These are phyloP conservation scores for Fonsecaea erecta DNA, from an alignment of 2,329 filamentous ascomycete species.

Conservation along the genomic window DNA sequence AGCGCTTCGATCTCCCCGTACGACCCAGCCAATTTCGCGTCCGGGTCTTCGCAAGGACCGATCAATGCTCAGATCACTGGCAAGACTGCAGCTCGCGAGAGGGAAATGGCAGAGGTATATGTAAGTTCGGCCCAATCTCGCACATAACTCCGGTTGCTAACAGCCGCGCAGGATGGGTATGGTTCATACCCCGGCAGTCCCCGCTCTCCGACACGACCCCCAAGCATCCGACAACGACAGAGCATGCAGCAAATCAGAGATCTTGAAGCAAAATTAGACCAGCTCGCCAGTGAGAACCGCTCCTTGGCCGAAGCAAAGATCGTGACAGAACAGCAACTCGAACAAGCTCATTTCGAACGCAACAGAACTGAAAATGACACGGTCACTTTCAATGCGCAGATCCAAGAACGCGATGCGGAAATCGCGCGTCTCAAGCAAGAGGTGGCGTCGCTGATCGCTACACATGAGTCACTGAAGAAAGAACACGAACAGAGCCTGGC, in stretches of 20 bases:
- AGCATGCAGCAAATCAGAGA: constrained; percentile 94
- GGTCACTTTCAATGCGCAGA: constrained; percentile 65
- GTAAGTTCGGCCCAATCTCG: constrained; percentile 63
- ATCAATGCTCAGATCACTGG: constrained; percentile 86
- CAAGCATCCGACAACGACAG: constrained; percentile 94
- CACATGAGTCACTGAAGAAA: constrained; percentile 78
- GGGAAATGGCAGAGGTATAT: constrained; percentile 91
- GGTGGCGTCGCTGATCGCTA: constrained; percentile 76
- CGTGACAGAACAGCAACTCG: constrained; percentile 69
- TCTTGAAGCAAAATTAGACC: constrained; percentile 82
- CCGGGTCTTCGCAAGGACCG: constrained; percentile 49
- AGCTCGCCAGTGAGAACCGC: constrained; percentile 83
- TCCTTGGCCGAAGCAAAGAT: constrained; percentile 73
- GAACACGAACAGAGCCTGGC: constrained; percentile 75
- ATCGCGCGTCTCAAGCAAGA: constrained; percentile 84
- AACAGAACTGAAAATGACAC: constrained; percentile 56
- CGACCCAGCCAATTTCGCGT: constrained; percentile 24
- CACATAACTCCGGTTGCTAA: constrained; percentile 21
- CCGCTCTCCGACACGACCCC: constrained; percentile 88
- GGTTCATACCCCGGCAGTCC: constrained; percentile 85
- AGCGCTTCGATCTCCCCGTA: constrained; percentile 39
- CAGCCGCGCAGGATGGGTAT: constrained; percentile 75
- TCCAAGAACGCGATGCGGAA: constrained; percentile 83
- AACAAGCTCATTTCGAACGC: constrained; percentile 59
- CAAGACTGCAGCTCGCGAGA: constrained; percentile 59